Base-by-base conservation (phyloP, 805 yeast genomes). In the Suhomyces sp. region DNA sequence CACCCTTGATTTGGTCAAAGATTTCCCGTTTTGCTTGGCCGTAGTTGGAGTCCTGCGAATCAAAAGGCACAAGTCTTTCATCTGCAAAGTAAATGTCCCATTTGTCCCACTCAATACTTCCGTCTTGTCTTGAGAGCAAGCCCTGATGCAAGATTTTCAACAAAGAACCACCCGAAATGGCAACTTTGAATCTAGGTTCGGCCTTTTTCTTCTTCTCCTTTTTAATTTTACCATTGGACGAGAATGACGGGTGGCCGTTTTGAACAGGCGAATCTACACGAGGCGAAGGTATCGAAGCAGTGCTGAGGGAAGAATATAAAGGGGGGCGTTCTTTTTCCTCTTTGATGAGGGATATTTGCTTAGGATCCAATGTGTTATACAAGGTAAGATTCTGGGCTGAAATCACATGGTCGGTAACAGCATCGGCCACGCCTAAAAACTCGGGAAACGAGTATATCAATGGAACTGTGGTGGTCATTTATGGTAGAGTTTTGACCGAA, bases 11-110 rank as follows among this genome's bases (percentile, higher is more conserved):
- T 50, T 72, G 72, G 71, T 90, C 97, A 56, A 93, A 85, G 43
- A 94, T 79, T 55, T 87, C 85, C 48, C 93, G 73, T 65, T 90
- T 89, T 47, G 94, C 90, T 54, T 81, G 83, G n/a, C 97, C 97
- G 62, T 86, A 93, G 67, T 93, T 93, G 50, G 96, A 86, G 62
- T 90, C 93, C 7, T 81, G 81, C 24, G 88, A 83, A 47, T 82
- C 86, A 58, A 90, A 89, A 43, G 97, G 94, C 40, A 93, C 98
- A 57, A 93, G 77, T 68, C 98, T 82, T 74, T 93, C 98, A 71
- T 93, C 98, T 5, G 97, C 97, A 73, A 93, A 92, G 69, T 90
- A 93, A 47, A 93, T 82, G 68, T 93, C 97, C 98, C 98, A 93
- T 65, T 84, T 86, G 44, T 83, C 85, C 97, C 97, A 93, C 59